Evolutionary conservation across 148 eudicot species (phyloP).

Genomic region (Pharnaceum exiguum): DNA sequence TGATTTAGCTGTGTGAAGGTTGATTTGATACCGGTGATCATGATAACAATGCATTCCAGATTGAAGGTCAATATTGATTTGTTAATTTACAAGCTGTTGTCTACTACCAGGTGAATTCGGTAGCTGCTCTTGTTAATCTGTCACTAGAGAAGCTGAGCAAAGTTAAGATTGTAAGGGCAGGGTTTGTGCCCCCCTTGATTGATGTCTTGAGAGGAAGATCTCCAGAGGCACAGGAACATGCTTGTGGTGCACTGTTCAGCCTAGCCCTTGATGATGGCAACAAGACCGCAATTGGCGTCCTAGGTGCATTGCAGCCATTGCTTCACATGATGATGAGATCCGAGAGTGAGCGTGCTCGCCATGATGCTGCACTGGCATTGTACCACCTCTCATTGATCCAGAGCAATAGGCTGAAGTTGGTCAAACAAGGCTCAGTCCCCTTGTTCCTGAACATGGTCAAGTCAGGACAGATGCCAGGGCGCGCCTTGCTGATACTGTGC

Average conservation of each 20-base stretch:
- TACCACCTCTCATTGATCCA: conserved; percentile 72
- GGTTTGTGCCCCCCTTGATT: conserved; percentile 64
- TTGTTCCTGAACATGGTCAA: conserved; percentile 52
- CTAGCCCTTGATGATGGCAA: conserved; percentile 72
- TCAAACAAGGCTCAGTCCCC: conserved; percentile 60
- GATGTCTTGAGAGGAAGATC: conserved; percentile 60
- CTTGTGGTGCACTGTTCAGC: conserved; percentile 85
- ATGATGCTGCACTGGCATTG: conserved; percentile 80
- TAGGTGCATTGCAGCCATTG: conserved; percentile 73
- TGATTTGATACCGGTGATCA: not conserved
- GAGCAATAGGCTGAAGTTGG: conserved; percentile 66
- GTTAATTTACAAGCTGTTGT: no score
- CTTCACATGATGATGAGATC: conserved; percentile 58
- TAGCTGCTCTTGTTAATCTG: conserved; percentile 72
- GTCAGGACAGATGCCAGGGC: conserved; percentile 50
- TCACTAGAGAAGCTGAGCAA: conserved; percentile 72
- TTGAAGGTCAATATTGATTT: not conserved
- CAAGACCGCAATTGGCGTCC: conserved; percentile 82
- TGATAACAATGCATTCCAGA: not conserved
- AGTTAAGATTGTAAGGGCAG: conserved; percentile 83
- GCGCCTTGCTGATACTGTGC: conserved; percentile 57
- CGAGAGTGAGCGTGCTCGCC: conserved; percentile 51
- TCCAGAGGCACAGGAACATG: conserved; percentile 81
- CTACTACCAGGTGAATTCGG: conserved; percentile 42
- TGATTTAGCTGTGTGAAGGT: no score